Evolutionary conservation across 2,329 filamentous ascomycete genomes (phyloP), one percentile per base, ranked within the genome.

Genomic region (Setomelanomma holmii): DNA sequence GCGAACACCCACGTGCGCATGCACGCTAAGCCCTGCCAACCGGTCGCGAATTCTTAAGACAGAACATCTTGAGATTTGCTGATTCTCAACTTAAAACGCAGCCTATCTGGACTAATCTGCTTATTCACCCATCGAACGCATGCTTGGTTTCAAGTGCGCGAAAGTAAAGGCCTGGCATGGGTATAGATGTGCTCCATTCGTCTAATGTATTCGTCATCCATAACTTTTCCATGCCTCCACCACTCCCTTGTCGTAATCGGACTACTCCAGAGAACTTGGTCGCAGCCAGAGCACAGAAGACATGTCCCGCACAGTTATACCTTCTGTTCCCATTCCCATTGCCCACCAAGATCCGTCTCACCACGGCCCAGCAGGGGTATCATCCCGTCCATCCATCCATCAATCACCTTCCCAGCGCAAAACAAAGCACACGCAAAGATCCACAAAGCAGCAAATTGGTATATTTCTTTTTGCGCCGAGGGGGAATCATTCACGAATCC

Each of bases 391-490:
- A 22, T 42, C 35, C 55, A n/a, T 50, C 46, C 39, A 27, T 40
- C 39, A 44, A 45, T 45, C 46, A 33, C 40, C 35, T 20, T 34
- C 27, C 14, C 46, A 38, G 40, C 34, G 12, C 35, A 22, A 51
- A n/a, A n/a, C n/a, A n/a, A 51, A 34, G 34, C 36, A 49, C 38
- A 19, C 36, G 45, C 19, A 51, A n/a, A n/a, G 53, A 56, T 52
- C 49, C 56, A 64, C 56, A 64, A 69, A 71, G 71, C 67, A 69
- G 67, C 70, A 74, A 73, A 73, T 72, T 74, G 72, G 72, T 75
- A 75, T 75, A 74, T 74, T 73, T 74, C 65, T 75, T 68, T 73
- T 74, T 67, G 71, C 72, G 70, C 72, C 71, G 61, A 55, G 56
- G 69, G 70, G 71, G 68, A 72, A 72, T 73, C 71, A 68, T 72